Base-by-base conservation (phyloP, 176 grass and related monocot genomes). In the Rhipidocladum racemiflorum region DNA sequence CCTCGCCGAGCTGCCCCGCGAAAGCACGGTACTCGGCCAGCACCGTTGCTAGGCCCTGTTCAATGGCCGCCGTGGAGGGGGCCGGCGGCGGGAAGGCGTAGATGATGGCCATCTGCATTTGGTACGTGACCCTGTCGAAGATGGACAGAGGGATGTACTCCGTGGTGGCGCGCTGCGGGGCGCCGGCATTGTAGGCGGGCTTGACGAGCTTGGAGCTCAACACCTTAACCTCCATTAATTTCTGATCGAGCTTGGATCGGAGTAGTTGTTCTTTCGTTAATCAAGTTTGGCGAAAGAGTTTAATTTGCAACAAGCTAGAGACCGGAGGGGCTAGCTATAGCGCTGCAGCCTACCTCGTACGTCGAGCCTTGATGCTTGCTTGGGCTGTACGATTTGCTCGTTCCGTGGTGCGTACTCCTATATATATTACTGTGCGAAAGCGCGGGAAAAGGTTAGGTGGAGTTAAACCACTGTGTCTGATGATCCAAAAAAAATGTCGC, bases 221-320 rank as follows among this genome's bases (percentile, higher is more conserved):
- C 43, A 92, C 85, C 71, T 82, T 85, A 8, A 95, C 74, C 78
- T 95, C 86, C 93, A 95, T 90, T 71, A 90, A 95, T 90, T 71
- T 61, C 70, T 83, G 23, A 40, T n/a, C 12, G 34, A 45, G 13
- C 12, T 24, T 3, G 15, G 68, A 21, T 72, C 25, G 24, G 45
- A 48, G 14, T 5, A 5, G 25, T 36, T 73, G 68, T 27, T 38
- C 54, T 72, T n/a, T 72, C 54, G 54, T 20, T 9, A 18, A 65
- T 6, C 6, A 23, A 57, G 24, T 54, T 65, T 20, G 73, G 34
- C 6, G 1, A 25, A 23, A 51, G 56, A 40, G 44, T 53, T 51
- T 23, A 40, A 30, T 53, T 51, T 23, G 69, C 54, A 64, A 21
- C 69, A 53, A 28, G 39, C 8, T 40, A 40, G 68, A 11, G 53